Evolutionary conservation across 139 green algal genomes (phyloP).

Genomic region (Microglena sp.): DNA sequence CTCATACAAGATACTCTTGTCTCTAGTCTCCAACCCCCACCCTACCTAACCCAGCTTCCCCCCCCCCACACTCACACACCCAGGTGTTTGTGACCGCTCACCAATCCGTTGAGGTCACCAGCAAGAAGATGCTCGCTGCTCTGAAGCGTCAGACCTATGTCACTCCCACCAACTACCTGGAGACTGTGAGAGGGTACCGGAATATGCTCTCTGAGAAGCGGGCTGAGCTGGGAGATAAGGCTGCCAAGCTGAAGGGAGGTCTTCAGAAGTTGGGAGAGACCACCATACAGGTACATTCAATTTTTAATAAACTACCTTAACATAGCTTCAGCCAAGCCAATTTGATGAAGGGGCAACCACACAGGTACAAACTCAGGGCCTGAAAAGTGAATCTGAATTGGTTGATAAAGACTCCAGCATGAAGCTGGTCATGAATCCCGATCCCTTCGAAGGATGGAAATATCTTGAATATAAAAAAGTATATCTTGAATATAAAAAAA

Average conservation of each 20-base stretch:
- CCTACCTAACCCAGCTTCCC: not conserved
- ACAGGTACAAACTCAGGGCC: too few species aligned
- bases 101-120: conserved; percentile 40
- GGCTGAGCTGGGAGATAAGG: conserved; percentile 49
- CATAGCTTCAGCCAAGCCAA: too few species aligned
- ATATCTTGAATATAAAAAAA: too few species aligned
- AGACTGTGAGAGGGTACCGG: conserved; percentile 59
- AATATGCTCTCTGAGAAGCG: conserved; percentile 63
- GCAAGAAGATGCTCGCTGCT: conserved; percentile 39
- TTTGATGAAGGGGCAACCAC: too few species aligned
- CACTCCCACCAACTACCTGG: conserved; percentile 75
- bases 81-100: conserved; percentile 62
- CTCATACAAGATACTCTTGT: too few species aligned
- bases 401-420: too few species aligned
- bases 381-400: too few species aligned
- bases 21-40: too few species aligned
- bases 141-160: conserved; percentile 70
- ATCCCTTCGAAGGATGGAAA: too few species aligned
- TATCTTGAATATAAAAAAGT: too few species aligned
- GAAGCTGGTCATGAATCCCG: too few species aligned
- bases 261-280: conserved; percentile 76
- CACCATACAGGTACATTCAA: conserved; percentile 38
- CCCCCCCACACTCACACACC: not conserved
- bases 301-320: too few species aligned
- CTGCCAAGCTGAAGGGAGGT: conserved; percentile 61